phyloP scores from a whole-genome alignment of 2,329 filamentous ascomycete species.

The Aspergillus melleus region DNA sequence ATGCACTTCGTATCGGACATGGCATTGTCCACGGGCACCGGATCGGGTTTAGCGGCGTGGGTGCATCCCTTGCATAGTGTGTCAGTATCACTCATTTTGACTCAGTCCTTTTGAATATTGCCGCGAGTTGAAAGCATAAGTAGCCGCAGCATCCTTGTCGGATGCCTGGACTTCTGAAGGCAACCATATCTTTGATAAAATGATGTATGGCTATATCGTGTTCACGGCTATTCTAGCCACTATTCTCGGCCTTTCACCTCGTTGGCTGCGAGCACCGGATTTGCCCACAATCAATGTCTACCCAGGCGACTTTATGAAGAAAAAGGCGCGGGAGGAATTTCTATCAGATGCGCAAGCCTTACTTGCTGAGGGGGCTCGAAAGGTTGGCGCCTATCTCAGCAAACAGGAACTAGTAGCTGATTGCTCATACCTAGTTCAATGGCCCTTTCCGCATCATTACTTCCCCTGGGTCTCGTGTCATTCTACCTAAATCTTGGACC shows the following conservation, averaged over 20 bases:
- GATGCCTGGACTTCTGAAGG: too few species aligned
- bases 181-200: not conserved
- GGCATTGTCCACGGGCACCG: too few species aligned
- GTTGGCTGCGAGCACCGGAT: not conserved
- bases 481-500: conserved; percentile 4
- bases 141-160: too few species aligned
- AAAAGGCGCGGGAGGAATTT: conserved; percentile 1
- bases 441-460: conserved; percentile 8
- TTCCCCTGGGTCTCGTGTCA: conserved; percentile 4
- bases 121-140: too few species aligned
- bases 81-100: too few species aligned
- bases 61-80: too few species aligned
- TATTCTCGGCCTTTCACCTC: not conserved
- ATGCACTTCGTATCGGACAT: too few species aligned
- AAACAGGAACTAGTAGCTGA: too few species aligned
- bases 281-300: conserved; percentile 6
- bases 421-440: not conserved
- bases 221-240: not conserved
- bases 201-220: not conserved
- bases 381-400: not conserved
- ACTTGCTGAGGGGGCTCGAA: not conserved
- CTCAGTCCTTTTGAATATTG: too few species aligned
- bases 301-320: conserved; percentile 1
- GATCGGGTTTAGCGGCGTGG: too few species aligned
- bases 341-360: not conserved